Base-by-base conservation (phyloP, 768 basidiomycete genomes). In the Scleroderma citrinum region DNA sequence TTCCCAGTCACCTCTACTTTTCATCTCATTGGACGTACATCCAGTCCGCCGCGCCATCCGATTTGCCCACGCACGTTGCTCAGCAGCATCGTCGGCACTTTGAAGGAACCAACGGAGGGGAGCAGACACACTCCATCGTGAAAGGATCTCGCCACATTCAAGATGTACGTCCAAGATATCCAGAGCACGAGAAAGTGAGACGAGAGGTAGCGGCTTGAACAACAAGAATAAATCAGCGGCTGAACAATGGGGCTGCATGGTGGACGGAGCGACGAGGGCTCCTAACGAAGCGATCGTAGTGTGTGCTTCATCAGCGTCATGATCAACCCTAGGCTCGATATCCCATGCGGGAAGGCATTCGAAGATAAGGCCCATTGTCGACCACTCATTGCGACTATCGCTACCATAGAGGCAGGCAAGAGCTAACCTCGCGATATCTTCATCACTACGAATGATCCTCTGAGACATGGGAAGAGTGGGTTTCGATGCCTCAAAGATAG, bases 331-430 rank as follows among this genome's bases (percentile, higher is more conserved):
- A 36, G 64, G 63, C 7, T 67, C 52, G 37, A 82, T 71, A 49
- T 82, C 83, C 91, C 94, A 96, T 3, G 85, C 95, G 0, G 95
- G 95, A 29, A 98, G 75, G 62, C 94, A 99, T 63, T 99, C 95
- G 64, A 99, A 97, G 44, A 99, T 89, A 29, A 74, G 72, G 55
- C 86, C 90, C 93, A 96, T 97, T 4, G 73, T 82, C 1, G 81
- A 60, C 91, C 90, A 95, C 55, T 83, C 76, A 50, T 81, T 73
- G 30, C 84, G 68, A 48, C 77, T 77, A 51, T 82, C 76, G 57
- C 80, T 87, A 13, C 92, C 92, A 54, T 99, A 99, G 20, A 97
- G 68, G 58, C 85, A 86, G 7, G 93, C 86, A 12, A 98, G 80
- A 3, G 94, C 93, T 13, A 97, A 66, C 11, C 87, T 79, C 13